Conservation (phyloP, 1,284 basidiomycete genomes). For the Pseudozyma sp. region DNA sequence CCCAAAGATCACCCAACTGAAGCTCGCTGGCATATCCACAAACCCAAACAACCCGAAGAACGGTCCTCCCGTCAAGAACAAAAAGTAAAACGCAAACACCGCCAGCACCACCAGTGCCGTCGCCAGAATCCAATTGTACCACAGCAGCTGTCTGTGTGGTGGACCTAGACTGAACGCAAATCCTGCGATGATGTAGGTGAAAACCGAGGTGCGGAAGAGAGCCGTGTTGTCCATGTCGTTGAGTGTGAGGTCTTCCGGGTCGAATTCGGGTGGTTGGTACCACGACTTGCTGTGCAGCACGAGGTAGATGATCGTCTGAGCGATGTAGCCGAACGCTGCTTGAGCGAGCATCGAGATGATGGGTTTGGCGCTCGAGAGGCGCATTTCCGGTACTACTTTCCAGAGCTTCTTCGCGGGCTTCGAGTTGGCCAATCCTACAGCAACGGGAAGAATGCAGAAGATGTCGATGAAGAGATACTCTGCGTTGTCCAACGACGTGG, state of each 20-base stretch:
- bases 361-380: slow-evolving; percentile 36
- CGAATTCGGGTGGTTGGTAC: slow-evolving; percentile 41
- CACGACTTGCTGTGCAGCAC: slow-evolving; percentile 32
- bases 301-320: slow-evolving; percentile 44
- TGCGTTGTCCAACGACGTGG: slow-evolving; percentile 52
- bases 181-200: slow-evolving; percentile 51
- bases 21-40: slow-evolving; percentile 26
- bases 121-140: slow-evolving; percentile 42
- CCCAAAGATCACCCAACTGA: slow-evolving; percentile 50
- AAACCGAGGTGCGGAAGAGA: slow-evolving; percentile 44
- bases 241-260: slow-evolving; percentile 43
- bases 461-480: slow-evolving; percentile 59
- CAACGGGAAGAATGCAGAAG: slow-evolving; percentile 45
- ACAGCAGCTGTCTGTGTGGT: slow-evolving; percentile 46
- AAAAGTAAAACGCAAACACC: slow-evolving; percentile 43
- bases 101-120: slow-evolving; percentile 34
- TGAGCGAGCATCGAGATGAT: slow-evolving; percentile 49
- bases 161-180: slow-evolving; percentile 42
- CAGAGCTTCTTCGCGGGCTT: slow-evolving; percentile 33
- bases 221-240: slow-evolving; percentile 52
- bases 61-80: slow-evolving; percentile 48
- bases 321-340: slow-evolving; percentile 43
- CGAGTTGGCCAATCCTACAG: slow-evolving; percentile 45
- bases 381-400: slow-evolving; percentile 21
- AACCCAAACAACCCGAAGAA: slow-evolving; percentile 53